These are phyloP conservation scores for Vigna hirtella DNA, from an alignment of 306 rosid genomes.

Conservation along the genomic window DNA sequence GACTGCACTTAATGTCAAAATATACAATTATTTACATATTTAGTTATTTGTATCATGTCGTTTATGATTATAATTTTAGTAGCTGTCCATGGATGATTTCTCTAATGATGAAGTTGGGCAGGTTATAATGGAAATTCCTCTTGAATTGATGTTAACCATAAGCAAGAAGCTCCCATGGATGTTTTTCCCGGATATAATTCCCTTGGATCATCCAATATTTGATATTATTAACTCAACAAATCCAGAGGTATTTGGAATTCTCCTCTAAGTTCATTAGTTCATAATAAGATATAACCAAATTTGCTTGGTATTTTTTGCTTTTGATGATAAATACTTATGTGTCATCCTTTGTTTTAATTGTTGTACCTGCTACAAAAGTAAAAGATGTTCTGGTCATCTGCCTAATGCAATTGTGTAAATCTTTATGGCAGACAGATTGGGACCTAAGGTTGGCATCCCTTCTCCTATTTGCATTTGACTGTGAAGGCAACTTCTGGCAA, in stretches of 20 bases:
- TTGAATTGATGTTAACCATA: constrained; percentile 88
- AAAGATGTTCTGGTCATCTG: constrained; percentile 16
- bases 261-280: constrained; percentile 15
- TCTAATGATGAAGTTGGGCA: constrained; percentile 48
- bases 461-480: constrained; percentile 79
- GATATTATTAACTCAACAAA: constrained; percentile 89
- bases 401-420: constrained; percentile 45
- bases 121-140: constrained; percentile 97
- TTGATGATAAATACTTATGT: constrained; percentile 1
- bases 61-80: constrained; percentile 20
- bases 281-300: constrained; percentile 17
- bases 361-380: constrained; percentile 16
- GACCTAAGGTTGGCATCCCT: constrained; percentile 95
- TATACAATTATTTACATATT: background rate
- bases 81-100: constrained; percentile 17
- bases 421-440: constrained; percentile 95
- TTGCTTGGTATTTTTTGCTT: constrained; percentile 23
- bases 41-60: constrained; percentile 16
- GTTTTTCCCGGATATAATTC: constrained; percentile 95
- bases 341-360: background rate
- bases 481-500: constrained; percentile 93
- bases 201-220: constrained; percentile 94
- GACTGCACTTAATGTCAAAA: constrained; percentile 9
- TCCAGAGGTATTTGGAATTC: constrained; percentile 79
- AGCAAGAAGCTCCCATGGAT: constrained; percentile 95